Evolutionary conservation across 2,329 filamentous ascomycete genomes (phyloP).

Genomic region (Pyrenochaeta sp.): DNA sequence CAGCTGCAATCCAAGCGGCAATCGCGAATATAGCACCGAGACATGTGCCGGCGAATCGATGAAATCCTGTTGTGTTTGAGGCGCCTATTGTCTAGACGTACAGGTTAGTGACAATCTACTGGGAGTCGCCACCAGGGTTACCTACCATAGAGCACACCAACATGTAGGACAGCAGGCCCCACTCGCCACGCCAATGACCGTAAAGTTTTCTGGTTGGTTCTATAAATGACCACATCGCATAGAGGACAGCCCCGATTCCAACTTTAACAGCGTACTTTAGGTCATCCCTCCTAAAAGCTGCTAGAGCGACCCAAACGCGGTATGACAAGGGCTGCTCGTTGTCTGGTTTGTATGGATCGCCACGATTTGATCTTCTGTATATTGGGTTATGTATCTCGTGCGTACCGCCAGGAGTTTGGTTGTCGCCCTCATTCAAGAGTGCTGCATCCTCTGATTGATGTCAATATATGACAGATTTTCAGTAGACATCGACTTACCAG

Average conservation of each 20-base stretch:
- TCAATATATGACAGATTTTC: slow-evolving; percentile 10
- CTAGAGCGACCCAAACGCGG: slow-evolving; percentile 62
- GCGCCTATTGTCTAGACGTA: slow-evolving; percentile 77
- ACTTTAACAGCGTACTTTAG: slow-evolving; percentile 89
- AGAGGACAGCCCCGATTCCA: slow-evolving; percentile 85
- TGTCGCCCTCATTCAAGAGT: slow-evolving; percentile 32
- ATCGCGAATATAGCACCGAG: slow-evolving; percentile 80
- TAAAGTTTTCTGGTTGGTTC: slow-evolving; percentile 80
- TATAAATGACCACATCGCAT: slow-evolving; percentile 88
- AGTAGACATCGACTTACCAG: slow-evolving; percentile 19
- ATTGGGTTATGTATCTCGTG: slow-evolving; percentile 48
- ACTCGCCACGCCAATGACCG: slow-evolving; percentile 90
- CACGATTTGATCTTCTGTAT: slow-evolving; percentile 35
- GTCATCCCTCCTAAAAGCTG: slow-evolving; percentile 69
- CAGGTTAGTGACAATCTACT: not conserved
- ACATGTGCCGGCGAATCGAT: slow-evolving; percentile 85
- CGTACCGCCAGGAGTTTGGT: slow-evolving; percentile 36
- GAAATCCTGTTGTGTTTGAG: slow-evolving; percentile 88
- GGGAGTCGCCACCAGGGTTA: not conserved
- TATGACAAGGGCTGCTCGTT: slow-evolving; percentile 50
- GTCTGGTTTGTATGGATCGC: slow-evolving; percentile 37
- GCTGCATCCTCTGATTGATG: slow-evolving; percentile 26
- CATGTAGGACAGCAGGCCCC: slow-evolving; percentile 97
- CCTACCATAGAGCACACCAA: slow-evolving; percentile 86
- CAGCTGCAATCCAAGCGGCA: slow-evolving; percentile 77